These are phyloP conservation scores for Flaveria brownii DNA, from an alignment of 129 eudicot species.

Conservation along the genomic window DNA sequence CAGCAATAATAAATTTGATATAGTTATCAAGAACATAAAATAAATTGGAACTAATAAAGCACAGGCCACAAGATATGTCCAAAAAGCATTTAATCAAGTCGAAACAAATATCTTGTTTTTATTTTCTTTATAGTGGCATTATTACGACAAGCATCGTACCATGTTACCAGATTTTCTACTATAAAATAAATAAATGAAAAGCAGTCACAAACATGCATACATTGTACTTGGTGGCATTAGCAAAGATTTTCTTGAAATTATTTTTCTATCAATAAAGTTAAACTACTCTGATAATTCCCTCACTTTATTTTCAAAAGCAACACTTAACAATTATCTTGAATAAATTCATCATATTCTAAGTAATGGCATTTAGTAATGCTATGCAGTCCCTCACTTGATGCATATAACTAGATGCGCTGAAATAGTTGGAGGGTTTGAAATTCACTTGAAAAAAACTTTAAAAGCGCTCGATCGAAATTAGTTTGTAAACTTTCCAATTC, in stretches of 20 bases:
- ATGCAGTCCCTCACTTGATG: no score
- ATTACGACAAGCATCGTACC: slow-evolving; percentile 51
- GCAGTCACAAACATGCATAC: slow-evolving; percentile 41
- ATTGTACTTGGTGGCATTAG: slow-evolving; percentile 41
- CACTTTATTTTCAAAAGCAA: background rate
- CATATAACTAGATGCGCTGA: no score
- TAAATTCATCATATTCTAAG: no score
- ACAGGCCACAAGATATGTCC: slow-evolving; percentile 37
- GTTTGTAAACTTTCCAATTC: no score
- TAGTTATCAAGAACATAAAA: background rate
- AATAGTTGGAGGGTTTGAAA: no score
- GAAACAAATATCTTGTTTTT: slow-evolving; percentile 34
- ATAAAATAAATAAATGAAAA: slow-evolving; percentile 29
- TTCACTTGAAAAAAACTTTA: no score
- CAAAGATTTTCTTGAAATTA: slow-evolving; percentile 40
- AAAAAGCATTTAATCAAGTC: slow-evolving; percentile 33
- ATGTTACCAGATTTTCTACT: slow-evolving; percentile 41
- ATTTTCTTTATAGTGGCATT: slow-evolving; percentile 28
- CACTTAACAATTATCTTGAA: no score
- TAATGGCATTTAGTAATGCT: no score
- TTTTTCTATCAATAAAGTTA: background rate
- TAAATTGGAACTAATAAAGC: background rate
- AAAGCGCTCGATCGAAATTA: no score
- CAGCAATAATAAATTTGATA: slow-evolving; percentile 22
- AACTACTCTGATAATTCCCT: background rate